Percentiles rank a stretch among this genome's conserved stretches.
These are phyloP conservation scores for Pseudoperonospora humuli DNA, from an alignment of 352 stramenopile species.

Conservation along the genomic window DNA sequence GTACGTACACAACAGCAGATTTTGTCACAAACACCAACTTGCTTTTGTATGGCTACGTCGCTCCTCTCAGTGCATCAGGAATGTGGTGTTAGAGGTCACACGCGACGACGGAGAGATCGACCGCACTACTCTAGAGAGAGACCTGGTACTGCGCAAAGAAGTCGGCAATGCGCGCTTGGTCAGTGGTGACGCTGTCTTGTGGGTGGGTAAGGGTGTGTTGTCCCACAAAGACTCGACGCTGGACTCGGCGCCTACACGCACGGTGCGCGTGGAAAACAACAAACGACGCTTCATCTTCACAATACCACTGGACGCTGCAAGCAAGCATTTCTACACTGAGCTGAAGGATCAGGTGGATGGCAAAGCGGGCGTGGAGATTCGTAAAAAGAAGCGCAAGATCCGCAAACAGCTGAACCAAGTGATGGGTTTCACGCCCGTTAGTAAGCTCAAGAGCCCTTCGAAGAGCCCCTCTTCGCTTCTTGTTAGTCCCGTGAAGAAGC, in stretches of 20 bases:
- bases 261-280: slow-evolving; percentile 46
- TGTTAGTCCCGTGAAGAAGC: slow-evolving; percentile 32
- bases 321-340: slow-evolving; percentile 55
- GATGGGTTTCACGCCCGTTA: slow-evolving; percentile 60
- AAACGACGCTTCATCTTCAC: slow-evolving; percentile 67
- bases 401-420: slow-evolving; percentile 51
- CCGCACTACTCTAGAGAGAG: slow-evolving; percentile 26
- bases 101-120: slow-evolving; percentile 36
- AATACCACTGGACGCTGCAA: slow-evolving; percentile 24
- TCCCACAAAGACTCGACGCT: slow-evolving; percentile 37
- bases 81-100: slow-evolving; percentile 48
- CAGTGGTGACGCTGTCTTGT: slow-evolving; percentile 61
- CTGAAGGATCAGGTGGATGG: slow-evolving; percentile 64
- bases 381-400: slow-evolving; percentile 77
- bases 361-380: slow-evolving; percentile 37
- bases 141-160: slow-evolving; percentile 67
- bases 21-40: not conserved
- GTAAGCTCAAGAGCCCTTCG: slow-evolving; percentile 53
- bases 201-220: slow-evolving; percentile 46
- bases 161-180: slow-evolving; percentile 73
- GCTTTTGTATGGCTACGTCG: not conserved
- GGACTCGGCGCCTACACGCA: slow-evolving; percentile 23
- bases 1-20: not conserved
- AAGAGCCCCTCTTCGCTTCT: slow-evolving; percentile 20
- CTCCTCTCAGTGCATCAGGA: slow-evolving; percentile 35